These are phyloP conservation scores for Diaporthe sp. DNA, from an alignment of 2,329 filamentous ascomycete genomes.

Conservation along the genomic window DNA sequence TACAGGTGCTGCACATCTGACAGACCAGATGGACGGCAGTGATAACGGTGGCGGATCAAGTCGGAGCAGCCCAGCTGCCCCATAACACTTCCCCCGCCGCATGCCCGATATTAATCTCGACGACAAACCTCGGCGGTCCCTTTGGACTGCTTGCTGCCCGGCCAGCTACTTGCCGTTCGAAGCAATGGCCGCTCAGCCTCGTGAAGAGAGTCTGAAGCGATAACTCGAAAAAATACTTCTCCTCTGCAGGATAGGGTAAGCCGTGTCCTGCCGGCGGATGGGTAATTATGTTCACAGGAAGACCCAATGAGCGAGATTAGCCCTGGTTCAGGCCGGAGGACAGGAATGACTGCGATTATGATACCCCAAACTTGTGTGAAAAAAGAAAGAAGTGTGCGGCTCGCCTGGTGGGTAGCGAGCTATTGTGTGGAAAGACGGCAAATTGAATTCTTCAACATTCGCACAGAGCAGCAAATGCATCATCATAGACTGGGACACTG, in stretches of 20 bases:
- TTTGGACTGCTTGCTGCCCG: neutral
- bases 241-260: neutral
- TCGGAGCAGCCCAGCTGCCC: constrained; percentile 34
- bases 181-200: no score
- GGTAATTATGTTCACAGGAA: constrained; percentile 12
- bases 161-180: neutral
- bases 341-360: constrained; percentile 26
- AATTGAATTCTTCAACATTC: constrained; percentile 31
- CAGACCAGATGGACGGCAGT: constrained; percentile 27
- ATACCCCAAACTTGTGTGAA: constrained; percentile 18
- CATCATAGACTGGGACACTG: constrained; percentile 29
- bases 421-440: constrained; percentile 17
- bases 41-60: constrained; percentile 30
- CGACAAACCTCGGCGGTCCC: neutral
- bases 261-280: neutral
- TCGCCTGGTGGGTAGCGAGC: neutral
- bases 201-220: neutral
- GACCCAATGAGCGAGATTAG: neutral
- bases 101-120: neutral
- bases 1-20: neutral
- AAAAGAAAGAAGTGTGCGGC: neutral
- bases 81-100: constrained; percentile 3
- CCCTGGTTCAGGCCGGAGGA: neutral
- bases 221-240: neutral
- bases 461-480: constrained; percentile 23